Percentiles rank a stretch among this genome's conserved stretches.
These are phyloP conservation scores for Phytophthora megakarya DNA, from an alignment of 352 stramenopile genomes.

Conservation along the genomic window DNA sequence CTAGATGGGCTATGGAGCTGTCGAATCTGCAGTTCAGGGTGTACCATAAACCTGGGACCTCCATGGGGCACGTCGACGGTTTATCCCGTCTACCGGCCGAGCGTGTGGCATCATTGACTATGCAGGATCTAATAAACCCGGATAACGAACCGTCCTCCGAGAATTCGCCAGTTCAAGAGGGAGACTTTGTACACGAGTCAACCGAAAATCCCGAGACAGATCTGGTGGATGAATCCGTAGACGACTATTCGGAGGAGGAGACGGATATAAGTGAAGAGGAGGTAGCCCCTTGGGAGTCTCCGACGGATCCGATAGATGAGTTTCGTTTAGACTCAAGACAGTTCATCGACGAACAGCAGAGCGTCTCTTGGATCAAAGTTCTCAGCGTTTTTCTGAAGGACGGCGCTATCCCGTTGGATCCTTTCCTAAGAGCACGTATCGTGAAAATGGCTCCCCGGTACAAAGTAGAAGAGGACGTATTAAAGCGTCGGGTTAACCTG, in stretches of 20 bases:
- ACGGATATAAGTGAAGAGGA: too few relatives aligned
- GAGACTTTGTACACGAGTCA: too few relatives aligned
- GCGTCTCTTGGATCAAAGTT: constrained; percentile 2
- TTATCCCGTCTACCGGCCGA: neutral
- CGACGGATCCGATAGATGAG: neutral
- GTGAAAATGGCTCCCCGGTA: constrained; percentile 1
- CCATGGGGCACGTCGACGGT: constrained; percentile 8
- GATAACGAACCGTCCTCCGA: too few relatives aligned
- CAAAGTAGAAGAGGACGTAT: neutral
- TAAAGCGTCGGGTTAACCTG: constrained; percentile 10
- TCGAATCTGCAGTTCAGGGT: too few relatives aligned
- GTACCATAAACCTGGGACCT: too few relatives aligned
- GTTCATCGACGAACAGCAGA: neutral
- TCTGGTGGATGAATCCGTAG: too few relatives aligned
- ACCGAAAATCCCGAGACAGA: too few relatives aligned
- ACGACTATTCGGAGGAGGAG: too few relatives aligned
- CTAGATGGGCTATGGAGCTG: too few relatives aligned
- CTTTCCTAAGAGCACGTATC: neutral
- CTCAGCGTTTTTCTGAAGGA: constrained; percentile 2
- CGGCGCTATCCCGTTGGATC: constrained; percentile 8
- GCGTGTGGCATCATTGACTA: neutral
- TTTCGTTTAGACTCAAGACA: neutral
- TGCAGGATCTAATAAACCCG: neutral
- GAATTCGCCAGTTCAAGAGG: too few relatives aligned
- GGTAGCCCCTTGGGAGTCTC: too few relatives aligned